Evolutionary conservation across 2,329 filamentous ascomycete genomes (phyloP).

Genomic region (Alternaria sp.): DNA sequence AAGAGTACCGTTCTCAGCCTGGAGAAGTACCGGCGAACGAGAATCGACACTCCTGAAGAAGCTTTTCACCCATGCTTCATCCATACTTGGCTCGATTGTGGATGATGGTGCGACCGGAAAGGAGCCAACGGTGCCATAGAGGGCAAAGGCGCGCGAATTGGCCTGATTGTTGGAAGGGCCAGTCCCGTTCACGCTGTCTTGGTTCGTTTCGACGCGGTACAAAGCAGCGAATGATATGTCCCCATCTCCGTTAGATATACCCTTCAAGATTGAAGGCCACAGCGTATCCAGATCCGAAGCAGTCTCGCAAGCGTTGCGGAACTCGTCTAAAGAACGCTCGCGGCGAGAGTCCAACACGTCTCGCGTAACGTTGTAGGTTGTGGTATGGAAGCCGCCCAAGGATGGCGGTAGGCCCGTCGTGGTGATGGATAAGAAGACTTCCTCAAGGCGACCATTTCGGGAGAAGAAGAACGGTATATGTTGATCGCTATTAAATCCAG

Average conservation of each 20-base stretch:
- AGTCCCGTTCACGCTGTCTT: no score
- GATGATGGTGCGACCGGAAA: background rate
- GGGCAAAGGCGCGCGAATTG: no score
- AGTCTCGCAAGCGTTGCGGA: background rate
- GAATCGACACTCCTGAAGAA: background rate
- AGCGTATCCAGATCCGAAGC: background rate
- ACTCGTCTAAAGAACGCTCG: background rate
- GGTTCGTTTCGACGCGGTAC: no score
- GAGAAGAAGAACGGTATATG: background rate
- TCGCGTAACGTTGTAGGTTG: background rate
- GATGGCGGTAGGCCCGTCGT: background rate
- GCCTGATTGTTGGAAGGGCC: no score
- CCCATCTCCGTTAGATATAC: background rate
- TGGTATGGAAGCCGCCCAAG: background rate
- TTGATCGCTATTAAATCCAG: background rate
- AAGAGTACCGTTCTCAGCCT: background rate
- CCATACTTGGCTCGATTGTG: background rate
- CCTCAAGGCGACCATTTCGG: background rate
- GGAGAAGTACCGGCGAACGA: background rate
- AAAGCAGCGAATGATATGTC: slow-evolving; percentile 1
- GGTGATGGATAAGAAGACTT: background rate
- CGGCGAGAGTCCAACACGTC: background rate
- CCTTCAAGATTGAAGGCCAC: background rate
- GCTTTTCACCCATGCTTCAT: background rate
- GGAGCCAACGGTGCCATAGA: background rate